phyloP scores from a whole-genome alignment of 371 early-diverging fungal species.

The Mucor lusitanicus region DNA sequence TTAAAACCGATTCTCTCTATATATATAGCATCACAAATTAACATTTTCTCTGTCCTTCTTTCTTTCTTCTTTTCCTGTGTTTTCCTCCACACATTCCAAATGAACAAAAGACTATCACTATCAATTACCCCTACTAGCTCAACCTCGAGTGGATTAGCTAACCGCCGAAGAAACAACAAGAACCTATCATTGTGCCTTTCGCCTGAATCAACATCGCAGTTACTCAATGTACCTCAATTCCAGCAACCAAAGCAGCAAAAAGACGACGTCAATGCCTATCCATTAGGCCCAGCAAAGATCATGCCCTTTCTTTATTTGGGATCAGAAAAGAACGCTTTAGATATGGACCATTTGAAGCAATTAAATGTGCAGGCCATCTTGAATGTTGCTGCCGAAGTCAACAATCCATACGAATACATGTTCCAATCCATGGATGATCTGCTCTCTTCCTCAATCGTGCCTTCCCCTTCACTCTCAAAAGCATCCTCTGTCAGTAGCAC shows the following conservation, averaged over 20 bases:
- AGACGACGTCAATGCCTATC: constrained; percentile 40
- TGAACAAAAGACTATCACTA: constrained; percentile 16
- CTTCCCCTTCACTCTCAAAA: constrained; percentile 39
- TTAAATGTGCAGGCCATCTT: constrained; percentile 63
- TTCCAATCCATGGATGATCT: constrained; percentile 31
- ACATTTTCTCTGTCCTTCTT: background rate
- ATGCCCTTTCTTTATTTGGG: constrained; percentile 75
- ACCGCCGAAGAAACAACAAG: constrained; percentile 34
- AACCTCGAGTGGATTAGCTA: constrained; percentile 9
- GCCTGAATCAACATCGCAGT: constrained; percentile 13
- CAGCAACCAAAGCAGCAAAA: constrained; percentile 8
- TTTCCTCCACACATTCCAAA: background rate
- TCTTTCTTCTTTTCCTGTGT: background rate
- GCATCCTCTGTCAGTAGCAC: constrained; percentile 35
- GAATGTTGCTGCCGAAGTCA: constrained; percentile 82
- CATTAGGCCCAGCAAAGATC: constrained; percentile 56
- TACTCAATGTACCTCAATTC: constrained; percentile 14
- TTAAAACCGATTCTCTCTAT: background rate
- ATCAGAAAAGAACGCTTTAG: constrained; percentile 62
- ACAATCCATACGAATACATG: constrained; percentile 37
- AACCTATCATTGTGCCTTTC: constrained; percentile 37
- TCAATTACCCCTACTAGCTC: constrained; percentile 4
- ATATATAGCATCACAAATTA: background rate
- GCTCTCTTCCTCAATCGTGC: constrained; percentile 10
- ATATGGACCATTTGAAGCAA: constrained; percentile 39